Evolutionary conservation across 116 monocot genomes (phyloP), one percentile per base, ranked within the genome.

Genomic region (Iris pallida): DNA sequence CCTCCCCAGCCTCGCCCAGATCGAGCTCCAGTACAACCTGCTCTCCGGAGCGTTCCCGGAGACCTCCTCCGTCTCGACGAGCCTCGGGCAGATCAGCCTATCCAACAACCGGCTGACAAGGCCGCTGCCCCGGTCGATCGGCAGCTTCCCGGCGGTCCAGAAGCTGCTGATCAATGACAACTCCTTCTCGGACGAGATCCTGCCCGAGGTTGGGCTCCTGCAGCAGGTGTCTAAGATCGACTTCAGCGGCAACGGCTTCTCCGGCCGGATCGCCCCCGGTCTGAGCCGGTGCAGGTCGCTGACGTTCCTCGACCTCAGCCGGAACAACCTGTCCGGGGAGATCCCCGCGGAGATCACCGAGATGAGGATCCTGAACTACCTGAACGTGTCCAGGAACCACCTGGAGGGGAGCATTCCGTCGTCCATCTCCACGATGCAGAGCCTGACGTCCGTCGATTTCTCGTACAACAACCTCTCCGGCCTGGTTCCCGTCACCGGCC

Each of bases 11-110:
- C 71, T 85, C 16, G 68, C 78, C 0, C 85, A 85, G 60, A 78
- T 85, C 4, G 81, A 85, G 72, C 62, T 85, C 6, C 85, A 85
- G 68, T 81, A 81, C 51, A 85, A 85, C 16, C 75, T 81, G 19
- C 75, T 85, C 47, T 64, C 81, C 18, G 85, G 85, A 47, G 74
- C 52, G 7, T 81, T 85, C 53, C 85, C 85, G 42, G 54, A 59
- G 16, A 73, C 68, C 7, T 57, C 52, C 11, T 7, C 15, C 8
- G 55, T 62, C 7, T 70, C 74, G 30, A 52, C 74, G n/a, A 75
- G 52, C 44, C 68, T 85, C 11, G 85, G 85, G 3, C 78, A 81
- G 71, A 78, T 85, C 19, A 75, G 71, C 47, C 68, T 85, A 44
- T 85, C 85, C 47, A 85, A 85, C 40, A 85, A 85, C 48, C 78